Conservation (phyloP, 2,329 filamentous ascomycete genomes). For the Aspergillus pseudoviridinutans region DNA sequence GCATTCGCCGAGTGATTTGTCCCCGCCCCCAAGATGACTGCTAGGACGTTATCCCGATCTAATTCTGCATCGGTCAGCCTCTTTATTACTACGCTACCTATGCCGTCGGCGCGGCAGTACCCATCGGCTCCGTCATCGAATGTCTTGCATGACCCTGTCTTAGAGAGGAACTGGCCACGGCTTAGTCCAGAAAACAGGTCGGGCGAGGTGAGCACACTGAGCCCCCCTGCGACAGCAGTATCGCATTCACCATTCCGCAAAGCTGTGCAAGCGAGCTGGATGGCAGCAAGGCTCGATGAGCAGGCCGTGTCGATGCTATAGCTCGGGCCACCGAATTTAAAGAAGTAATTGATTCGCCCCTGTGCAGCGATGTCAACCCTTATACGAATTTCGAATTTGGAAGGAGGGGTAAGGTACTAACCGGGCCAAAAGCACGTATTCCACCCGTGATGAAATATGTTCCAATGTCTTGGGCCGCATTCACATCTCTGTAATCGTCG, state of each 20-base stretch:
- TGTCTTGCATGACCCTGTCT: constrained; percentile 45
- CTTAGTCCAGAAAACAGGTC: constrained; percentile 72
- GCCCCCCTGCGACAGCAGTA: constrained; percentile 71
- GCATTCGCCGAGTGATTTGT: constrained; percentile 48
- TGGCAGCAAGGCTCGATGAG: constrained; percentile 66
- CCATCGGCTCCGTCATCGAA: constrained; percentile 50
- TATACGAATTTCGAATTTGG: too few relatives aligned
- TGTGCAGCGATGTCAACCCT: too few relatives aligned
- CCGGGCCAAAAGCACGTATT: constrained; percentile 57
- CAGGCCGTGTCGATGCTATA: constrained; percentile 71
- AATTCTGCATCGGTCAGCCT: constrained; percentile 45
- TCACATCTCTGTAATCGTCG: constrained; percentile 64
- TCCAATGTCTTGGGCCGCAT: constrained; percentile 67
- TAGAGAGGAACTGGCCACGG: constrained; percentile 40
- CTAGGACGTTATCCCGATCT: constrained; percentile 44
- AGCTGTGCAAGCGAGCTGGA: constrained; percentile 68
- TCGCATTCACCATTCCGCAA: constrained; percentile 72
- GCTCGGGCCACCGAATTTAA: constrained; percentile 69
- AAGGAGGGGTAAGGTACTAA: too few relatives aligned
- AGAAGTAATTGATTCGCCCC: constrained; percentile 66
- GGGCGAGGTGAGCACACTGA: constrained; percentile 68
- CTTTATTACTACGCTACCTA: constrained; percentile 49
- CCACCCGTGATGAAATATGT: constrained; percentile 62
- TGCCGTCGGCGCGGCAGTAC: constrained; percentile 52
- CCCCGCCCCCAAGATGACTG: constrained; percentile 38